phyloP scores from a whole-genome alignment of 768 basidiomycete genomes.

The Calocera viscosa region DNA sequence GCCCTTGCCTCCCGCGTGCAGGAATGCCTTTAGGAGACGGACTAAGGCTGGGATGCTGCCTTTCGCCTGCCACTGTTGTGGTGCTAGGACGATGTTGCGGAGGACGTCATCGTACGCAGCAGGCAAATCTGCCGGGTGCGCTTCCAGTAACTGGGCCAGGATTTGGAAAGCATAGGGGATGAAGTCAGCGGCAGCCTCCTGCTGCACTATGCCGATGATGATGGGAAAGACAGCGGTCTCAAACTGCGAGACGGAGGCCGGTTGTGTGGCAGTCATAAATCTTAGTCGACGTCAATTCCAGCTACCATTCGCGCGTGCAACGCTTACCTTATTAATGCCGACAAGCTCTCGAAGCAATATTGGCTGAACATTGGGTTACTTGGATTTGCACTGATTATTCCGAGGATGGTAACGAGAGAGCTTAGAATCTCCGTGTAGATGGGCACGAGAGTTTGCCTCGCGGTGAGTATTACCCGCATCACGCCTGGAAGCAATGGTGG shows the following conservation, averaged over 20 bases:
- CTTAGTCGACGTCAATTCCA: constrained; percentile 29
- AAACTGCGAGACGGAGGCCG: constrained; percentile 55
- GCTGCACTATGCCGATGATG: constrained; percentile 74
- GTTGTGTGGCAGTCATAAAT: constrained; percentile 65
- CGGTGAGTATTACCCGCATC: constrained; percentile 88
- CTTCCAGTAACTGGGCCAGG: constrained; percentile 85
- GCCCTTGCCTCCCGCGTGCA: constrained; percentile 52
- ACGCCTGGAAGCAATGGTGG: constrained; percentile 44
- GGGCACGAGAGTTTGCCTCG: constrained; percentile 62
- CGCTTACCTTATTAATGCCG: constrained; percentile 73
- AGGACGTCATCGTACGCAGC: constrained; percentile 65
- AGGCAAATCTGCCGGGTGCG: constrained; percentile 54
- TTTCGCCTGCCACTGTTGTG: constrained; percentile 81
- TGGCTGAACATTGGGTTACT: constrained; percentile 97
- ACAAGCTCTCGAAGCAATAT: constrained; percentile 90
- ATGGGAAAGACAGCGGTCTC: constrained; percentile 74
- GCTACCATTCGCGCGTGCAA: constrained; percentile 4
- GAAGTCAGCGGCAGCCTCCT: constrained; percentile 85
- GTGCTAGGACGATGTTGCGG: constrained; percentile 62
- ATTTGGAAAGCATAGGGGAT: constrained; percentile 97
- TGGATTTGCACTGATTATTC: constrained; percentile 85
- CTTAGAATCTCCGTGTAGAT: constrained; percentile 50
- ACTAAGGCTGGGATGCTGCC: constrained; percentile 92
- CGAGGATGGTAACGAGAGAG: constrained; percentile 71
- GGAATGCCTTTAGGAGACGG: constrained; percentile 70